Base-by-base conservation (phyloP, 2,329 filamentous ascomycete species). In the Neonectria neomacrospora region DNA sequence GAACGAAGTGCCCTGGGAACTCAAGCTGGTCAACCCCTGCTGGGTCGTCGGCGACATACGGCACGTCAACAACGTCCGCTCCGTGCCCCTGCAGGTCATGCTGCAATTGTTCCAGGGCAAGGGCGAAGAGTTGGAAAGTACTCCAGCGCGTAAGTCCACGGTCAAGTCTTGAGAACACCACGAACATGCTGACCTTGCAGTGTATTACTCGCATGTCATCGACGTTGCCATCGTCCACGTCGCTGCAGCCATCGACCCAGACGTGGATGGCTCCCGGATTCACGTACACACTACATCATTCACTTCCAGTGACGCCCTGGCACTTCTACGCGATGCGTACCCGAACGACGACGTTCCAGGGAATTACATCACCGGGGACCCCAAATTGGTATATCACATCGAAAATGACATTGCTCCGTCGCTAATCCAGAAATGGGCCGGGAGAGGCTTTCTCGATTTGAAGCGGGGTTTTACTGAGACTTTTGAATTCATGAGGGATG, bases 31-130 rank as follows among this genome's bases (percentile, higher is more conserved):
- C 47, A 58, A 47, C 44, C 56, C 56, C 30, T 44, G 47, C 34
- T 58, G 56, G 56, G 44, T 58, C 56, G 10, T 58, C 7, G 56
- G 56, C 32, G 56, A 58, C n/a, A 37, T 51, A 18, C 50, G 37
- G 18, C 16, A 58, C 39, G 26, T 53, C 20, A 58, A 41, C 47
- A 48, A 58, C 42, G 10, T 58, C 32, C 6, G 28, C 3, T n/a
- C 56, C 23, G 14, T 53, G 26, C 47, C 56, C 11, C 41, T 44
- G 3, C 56, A 58, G 47, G 5, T 58, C 11, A 20, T 53, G 2
- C 47, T 32, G 26, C 56, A 58, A 41, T 18, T 58, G 14, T 58
- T 28, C 8, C 23, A 28, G 23, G 44, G 44, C 23, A 47, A 47
- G 23, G n/a, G 12, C 23, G 44, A 47, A 9, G 44, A 14, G 23